Base-by-base conservation (phyloP, 371 early-diverging fungal species). In the Mucor circinelloides region DNA sequence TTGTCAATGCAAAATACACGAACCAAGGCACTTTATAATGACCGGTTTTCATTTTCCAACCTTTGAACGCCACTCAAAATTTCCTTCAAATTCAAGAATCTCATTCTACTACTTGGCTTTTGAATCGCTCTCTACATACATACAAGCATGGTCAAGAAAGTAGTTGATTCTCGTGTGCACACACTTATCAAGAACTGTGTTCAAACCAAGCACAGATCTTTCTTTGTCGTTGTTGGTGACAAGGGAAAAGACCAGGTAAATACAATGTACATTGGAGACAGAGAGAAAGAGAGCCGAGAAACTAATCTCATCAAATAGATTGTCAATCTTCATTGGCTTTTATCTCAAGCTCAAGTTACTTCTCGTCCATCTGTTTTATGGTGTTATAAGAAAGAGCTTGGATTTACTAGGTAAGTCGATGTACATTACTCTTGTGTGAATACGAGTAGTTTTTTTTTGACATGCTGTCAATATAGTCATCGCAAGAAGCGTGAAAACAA, bases 331-430 rank as follows among this genome's bases (percentile, higher is more conserved):
- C 98, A 99, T 81, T 97, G 94, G 91, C 86, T 99, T 70, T 84
- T 98, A 23, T 92, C 96, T 17, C 97, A 99, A 84, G 94, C 96
- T 13, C 89, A 94, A 66, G 95, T 97, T 15, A 84, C 94, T 3
- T 86, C 93, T 9, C 85, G 97, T 13, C 98, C 99, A 19, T 93
- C 91, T 10, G 98, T 99, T 28, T 88, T 99, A 23, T 99, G 99
- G 99, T 98, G 98, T 78, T 99, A 99, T 86, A 98, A 99, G 77
- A 99, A 97, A 80, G 98, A 97, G 1, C 88, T 99, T 6, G 97
- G 97, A 8, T 97, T 97, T 74, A 94, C 88, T 56, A 92, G 85
- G 87, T 89, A 82, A 34, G 40, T 42, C 17, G 6, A n/a, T 3
- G 13, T 6, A 32, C 34, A 32, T 32, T 32, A 9, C 4, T 25